Base-by-base conservation (phyloP, 2,329 filamentous ascomycete genomes). In the Aspergillus sojae region DNA sequence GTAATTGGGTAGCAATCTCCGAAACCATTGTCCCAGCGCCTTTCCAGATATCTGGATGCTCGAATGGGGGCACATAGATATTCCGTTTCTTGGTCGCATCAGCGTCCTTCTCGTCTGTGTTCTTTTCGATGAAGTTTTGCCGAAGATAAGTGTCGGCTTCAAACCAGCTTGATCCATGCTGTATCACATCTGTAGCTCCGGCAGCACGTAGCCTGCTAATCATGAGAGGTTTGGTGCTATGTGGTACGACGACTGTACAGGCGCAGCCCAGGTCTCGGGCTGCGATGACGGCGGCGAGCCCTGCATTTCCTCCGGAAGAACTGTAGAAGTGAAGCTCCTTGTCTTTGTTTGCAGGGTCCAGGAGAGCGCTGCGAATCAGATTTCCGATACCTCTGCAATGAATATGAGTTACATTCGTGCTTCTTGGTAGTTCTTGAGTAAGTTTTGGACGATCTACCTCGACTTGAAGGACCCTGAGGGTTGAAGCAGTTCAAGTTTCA, bases 391-490 rank as follows among this genome's bases (percentile, higher is more conserved):
- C 76, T 58, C 76, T 78, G 56, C 1, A 16, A 3, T 26, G 9
- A 23, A 48, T 21, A 41, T 45, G 6, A 55, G 57, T 19, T 57
- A 12, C 23, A 3, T 43, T 46, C 19, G 28, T 62, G 6, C 36
- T 7, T 46, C 21, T 48, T 28, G 45, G 12, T 21, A 11, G 10
- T n/a, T 28, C 43, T n/a, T 56, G n/a, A 10, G 39, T 7, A 26
- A 23, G 26, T 50, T 58, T 5, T 23, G 36, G 0, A 26, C 43
- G 39, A 62, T 67, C 32, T 65, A 77, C 76, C 88, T 85, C 41
- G 90, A 92, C 77, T 95, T 94, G 84, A 95, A 96, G 34, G 90
- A 93, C 65, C 91, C 90, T 3, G 89, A 90, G 2, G 91, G 92
- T 74, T 96, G 92, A 41, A 93, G 85, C 71, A 89, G 89, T 67